Evolutionary conservation across 331 rosid genomes (phyloP), one percentile per base, ranked within the genome.

Genomic region (Dryas integrifolia): DNA sequence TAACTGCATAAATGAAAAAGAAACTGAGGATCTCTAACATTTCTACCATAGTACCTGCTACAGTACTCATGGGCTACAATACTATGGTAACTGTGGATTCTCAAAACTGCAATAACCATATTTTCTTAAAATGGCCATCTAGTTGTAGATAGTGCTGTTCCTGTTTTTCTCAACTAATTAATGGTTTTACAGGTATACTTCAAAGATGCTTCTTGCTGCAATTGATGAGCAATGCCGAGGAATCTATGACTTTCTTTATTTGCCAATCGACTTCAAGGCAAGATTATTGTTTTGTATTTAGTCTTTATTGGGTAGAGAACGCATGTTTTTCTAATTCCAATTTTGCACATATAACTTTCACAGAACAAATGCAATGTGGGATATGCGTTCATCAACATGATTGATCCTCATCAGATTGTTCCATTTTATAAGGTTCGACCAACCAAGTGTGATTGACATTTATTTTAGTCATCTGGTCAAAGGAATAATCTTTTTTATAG

Each of bases 291-390:
- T 61, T 77, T 39, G 62, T 76, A 40, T 68, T 65, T 82, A n/a
- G 16, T 43, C 44, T 72, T 74, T 76, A 38, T 52, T 55, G 44
- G 50, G 51, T 65, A 62, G 40, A 61, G 14, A 69, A 51, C 61
- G 13, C 61, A 43, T 73, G 35, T 76, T 56, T 73, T 68, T 81
- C 86, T 83, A 58, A 78, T 61, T 67, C 62, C 21, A 68, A 55
- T 43, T 55, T 70, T 38, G 11, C 15, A 30, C 63, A 14, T 73
- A 68, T 77, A 43, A 55, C 59, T 53, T 58, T 63, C 81, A 78
- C 92, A 91, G 97, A 91, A 91, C 96, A 91, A 91, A 81, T 91
- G 97, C 77, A 91, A 91, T 55, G 97, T 91, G 78, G 97, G 97
- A 76, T 91, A 91, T 79, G 97, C 97, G 18, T 91, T 91, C 89